A percentile compares a stretch with the other conserved stretches of the same genome.
Conservation (phyloP, 2,329 filamentous ascomycete genomes). For the Pyrenophora seminiperda region DNA sequence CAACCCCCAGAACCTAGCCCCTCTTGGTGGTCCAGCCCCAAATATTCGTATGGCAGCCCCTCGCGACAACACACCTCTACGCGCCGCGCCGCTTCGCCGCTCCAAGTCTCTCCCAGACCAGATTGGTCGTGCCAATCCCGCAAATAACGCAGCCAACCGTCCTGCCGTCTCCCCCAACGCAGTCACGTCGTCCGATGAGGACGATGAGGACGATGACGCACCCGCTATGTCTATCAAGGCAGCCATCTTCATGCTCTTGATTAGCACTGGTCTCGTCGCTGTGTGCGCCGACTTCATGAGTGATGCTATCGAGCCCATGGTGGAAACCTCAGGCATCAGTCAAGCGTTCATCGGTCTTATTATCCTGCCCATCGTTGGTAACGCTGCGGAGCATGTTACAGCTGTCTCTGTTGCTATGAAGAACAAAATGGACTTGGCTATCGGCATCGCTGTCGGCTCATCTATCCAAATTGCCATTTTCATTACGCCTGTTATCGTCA, state of each 20-base stretch:
- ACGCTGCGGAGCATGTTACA: slow-evolving; percentile 81
- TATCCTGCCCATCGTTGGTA: slow-evolving; percentile 80
- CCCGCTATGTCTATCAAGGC: slow-evolving; percentile 62
- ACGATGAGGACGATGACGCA: slow-evolving; percentile 39
- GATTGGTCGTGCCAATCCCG: slow-evolving; percentile 35
- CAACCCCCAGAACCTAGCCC: slow-evolving; percentile 47
- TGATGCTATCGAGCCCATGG: slow-evolving; percentile 71
- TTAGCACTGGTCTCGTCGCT: slow-evolving; percentile 64
- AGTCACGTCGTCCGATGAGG: slow-evolving; percentile 23
- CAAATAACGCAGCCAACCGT: slow-evolving; percentile 21
- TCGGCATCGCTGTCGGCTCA: slow-evolving; percentile 78
- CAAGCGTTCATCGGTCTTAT: slow-evolving; percentile 81
- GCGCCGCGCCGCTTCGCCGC: slow-evolving; percentile 33
- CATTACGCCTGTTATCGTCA: slow-evolving; percentile 75
- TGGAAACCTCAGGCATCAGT: slow-evolving; percentile 63
- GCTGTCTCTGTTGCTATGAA: slow-evolving; percentile 80
- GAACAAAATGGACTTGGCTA: slow-evolving; percentile 84
- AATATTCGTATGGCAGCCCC: slow-evolving; percentile 43
- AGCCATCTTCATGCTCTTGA: slow-evolving; percentile 60
- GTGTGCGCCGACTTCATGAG: slow-evolving; percentile 74
- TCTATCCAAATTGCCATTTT: slow-evolving; percentile 82
- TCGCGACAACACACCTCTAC: slow-evolving; percentile 12
- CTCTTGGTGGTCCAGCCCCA: slow-evolving; percentile 33
- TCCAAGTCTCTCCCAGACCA: slow-evolving; percentile 46
- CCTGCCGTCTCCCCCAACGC: slow-evolving; percentile 29